These are phyloP conservation scores for Mycena sp. DNA, from an alignment of 1,284 basidiomycete genomes.

Conservation along the genomic window DNA sequence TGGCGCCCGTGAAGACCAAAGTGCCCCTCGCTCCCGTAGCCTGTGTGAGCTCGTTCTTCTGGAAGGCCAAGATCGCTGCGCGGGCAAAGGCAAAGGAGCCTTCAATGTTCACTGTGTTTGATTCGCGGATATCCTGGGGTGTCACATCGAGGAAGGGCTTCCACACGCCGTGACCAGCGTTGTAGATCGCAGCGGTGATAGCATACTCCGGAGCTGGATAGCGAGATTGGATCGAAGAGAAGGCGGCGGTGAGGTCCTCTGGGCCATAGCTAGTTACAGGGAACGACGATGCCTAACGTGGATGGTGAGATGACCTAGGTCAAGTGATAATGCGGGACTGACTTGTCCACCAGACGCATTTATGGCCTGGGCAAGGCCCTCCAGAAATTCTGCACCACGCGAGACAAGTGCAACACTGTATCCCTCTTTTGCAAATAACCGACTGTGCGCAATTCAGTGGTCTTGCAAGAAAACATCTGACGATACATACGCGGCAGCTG, in stretches of 20 bases:
- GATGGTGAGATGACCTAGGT: not conserved
- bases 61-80: slow-evolving; percentile 69
- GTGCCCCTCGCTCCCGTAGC: slow-evolving; percentile 52
- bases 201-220: slow-evolving; percentile 59
- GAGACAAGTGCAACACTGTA: slow-evolving; percentile 78
- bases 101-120: slow-evolving; percentile 63
- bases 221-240: slow-evolving; percentile 59
- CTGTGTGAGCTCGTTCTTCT: slow-evolving; percentile 57
- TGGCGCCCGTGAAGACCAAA: slow-evolving; percentile 81
- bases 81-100: slow-evolving; percentile 76
- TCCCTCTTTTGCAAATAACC: slow-evolving; percentile 69
- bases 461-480: not conserved
- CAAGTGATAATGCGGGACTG: slow-evolving; percentile 10
- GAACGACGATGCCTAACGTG: slow-evolving; percentile 67
- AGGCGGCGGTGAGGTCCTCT: slow-evolving; percentile 60
- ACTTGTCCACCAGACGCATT: slow-evolving; percentile 69
- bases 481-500: slow-evolving; percentile 28
- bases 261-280: slow-evolving; percentile 65
- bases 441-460: slow-evolving; percentile 47
- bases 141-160: slow-evolving; percentile 77
- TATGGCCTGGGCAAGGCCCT: slow-evolving; percentile 64
- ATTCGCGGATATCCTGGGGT: slow-evolving; percentile 61
- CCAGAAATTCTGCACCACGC: slow-evolving; percentile 61
- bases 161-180: slow-evolving; percentile 65
- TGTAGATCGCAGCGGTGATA: slow-evolving; percentile 75